A percentile compares a stretch with the other conserved stretches of the same genome.
Evolutionary conservation across 2,329 filamentous ascomycete genomes (phyloP).

Genomic region (Hypoxylon rubiginosum): DNA sequence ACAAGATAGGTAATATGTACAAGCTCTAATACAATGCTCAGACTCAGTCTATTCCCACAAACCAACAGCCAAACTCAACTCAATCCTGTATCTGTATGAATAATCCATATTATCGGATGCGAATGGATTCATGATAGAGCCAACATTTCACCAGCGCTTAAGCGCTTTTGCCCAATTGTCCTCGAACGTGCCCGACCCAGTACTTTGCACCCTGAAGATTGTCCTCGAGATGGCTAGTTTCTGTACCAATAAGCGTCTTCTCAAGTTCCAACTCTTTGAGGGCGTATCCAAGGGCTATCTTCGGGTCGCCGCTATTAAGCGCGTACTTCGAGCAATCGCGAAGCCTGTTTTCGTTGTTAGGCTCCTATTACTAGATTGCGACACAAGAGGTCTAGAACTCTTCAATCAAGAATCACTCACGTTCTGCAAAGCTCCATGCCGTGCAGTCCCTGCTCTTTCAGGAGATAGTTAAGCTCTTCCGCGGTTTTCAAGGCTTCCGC

Average conservation of each 20-base stretch:
- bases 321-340: constrained; percentile 38
- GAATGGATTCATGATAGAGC: not conserved
- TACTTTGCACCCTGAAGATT: constrained; percentile 22
- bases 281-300: constrained; percentile 23
- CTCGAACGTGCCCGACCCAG: constrained; percentile 24
- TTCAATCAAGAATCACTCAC: constrained; percentile 22
- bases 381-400: not conserved
- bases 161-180: too few species aligned
- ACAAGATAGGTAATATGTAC: not conserved
- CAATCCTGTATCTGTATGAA: not conserved
- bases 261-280: constrained; percentile 30
- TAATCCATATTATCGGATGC: not conserved
- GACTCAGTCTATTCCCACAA: not conserved
- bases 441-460: constrained; percentile 26
- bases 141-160: not conserved
- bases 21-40: not conserved
- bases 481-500: constrained; percentile 23
- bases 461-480: constrained; percentile 30
- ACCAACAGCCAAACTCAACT: not conserved
- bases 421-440: constrained; percentile 31
- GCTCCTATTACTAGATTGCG: not conserved
- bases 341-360: constrained; percentile 16
- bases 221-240: constrained; percentile 23
- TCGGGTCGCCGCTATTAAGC: not conserved
- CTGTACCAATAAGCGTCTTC: constrained; percentile 28